Evolutionary conservation across 129 eudicot genomes (phyloP).

Genomic region (Centaurea solstitialis): DNA sequence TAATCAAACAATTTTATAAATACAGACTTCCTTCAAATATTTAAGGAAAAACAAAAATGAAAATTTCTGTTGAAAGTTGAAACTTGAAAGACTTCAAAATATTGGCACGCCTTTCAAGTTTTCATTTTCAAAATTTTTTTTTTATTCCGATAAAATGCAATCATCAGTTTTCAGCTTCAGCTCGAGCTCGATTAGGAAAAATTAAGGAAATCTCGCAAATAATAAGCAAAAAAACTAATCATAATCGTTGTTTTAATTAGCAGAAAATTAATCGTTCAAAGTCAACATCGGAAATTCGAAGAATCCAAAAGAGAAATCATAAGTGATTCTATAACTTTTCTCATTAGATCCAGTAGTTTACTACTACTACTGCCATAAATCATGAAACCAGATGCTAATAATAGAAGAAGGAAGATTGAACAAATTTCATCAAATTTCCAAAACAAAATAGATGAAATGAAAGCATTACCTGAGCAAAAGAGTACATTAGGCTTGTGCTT

Average conservation of each 20-base stretch:
- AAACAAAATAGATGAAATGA: constrained; percentile 1
- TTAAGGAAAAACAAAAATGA: too few relatives aligned
- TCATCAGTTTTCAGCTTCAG: too few relatives aligned
- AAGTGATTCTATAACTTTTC: background rate
- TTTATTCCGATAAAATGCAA: background rate
- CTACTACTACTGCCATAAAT: background rate
- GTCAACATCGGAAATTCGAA: background rate
- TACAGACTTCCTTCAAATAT: too few relatives aligned
- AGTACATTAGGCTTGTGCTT: constrained; percentile 81
- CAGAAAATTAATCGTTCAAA: constrained; percentile 5
- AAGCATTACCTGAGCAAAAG: constrained; percentile 69
- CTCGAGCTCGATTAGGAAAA: too few relatives aligned
- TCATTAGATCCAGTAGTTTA: background rate
- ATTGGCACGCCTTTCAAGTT: background rate
- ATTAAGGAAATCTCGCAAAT: too few relatives aligned
- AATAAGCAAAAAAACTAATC: background rate
- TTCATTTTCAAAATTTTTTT: background rate
- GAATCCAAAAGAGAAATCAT: background rate
- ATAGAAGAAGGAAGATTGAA: constrained; percentile 15
- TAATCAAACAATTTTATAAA: background rate
- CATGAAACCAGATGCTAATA: background rate
- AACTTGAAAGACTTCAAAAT: too few relatives aligned
- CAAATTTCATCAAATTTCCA: background rate
- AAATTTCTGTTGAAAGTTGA: background rate
- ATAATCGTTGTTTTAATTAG: background rate